These are phyloP conservation scores for Calonectria pseudoreteaudii DNA, from an alignment of 2,329 filamentous ascomycete genomes.

Conservation along the genomic window DNA sequence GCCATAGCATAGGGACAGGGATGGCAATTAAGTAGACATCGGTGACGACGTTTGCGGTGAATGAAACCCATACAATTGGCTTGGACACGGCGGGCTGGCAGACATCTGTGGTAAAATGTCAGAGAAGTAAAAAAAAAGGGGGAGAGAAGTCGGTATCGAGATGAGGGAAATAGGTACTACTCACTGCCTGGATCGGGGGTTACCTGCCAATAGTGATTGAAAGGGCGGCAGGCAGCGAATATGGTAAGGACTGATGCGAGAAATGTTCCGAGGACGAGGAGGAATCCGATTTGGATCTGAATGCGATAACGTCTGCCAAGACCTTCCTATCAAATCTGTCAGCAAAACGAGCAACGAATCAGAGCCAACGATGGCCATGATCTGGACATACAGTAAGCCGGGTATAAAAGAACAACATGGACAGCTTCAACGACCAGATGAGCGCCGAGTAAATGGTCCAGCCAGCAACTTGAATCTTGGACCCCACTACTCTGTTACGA, in stretches of 20 bases:
- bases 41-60: slow-evolving; percentile 63
- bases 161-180: slow-evolving; percentile 36
- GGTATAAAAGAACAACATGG: slow-evolving; percentile 67
- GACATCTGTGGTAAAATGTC: slow-evolving; percentile 44
- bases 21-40: slow-evolving; percentile 70
- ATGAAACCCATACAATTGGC: slow-evolving; percentile 62
- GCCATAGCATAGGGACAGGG: slow-evolving; percentile 62
- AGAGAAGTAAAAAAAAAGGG: neutral
- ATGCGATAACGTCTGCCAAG: slow-evolving; percentile 52
- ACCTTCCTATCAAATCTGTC: slow-evolving; percentile 46
- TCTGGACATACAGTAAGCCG: slow-evolving; percentile 55
- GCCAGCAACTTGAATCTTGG: slow-evolving; percentile 66
- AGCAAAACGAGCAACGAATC: neutral
- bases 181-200: slow-evolving; percentile 66
- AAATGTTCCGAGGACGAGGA: slow-evolving; percentile 60
- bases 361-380: accelerated
- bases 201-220: slow-evolving; percentile 69
- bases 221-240: slow-evolving; percentile 62
- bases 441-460: slow-evolving; percentile 65
- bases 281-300: slow-evolving; percentile 62
- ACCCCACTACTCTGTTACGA: slow-evolving; percentile 57
- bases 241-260: slow-evolving; percentile 61
- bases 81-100: slow-evolving; percentile 62
- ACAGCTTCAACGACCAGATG: slow-evolving; percentile 66
- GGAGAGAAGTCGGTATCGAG: neutral